Base-by-base conservation (phyloP, 129 eudicot species). In the Oenanthe sinensis region DNA sequence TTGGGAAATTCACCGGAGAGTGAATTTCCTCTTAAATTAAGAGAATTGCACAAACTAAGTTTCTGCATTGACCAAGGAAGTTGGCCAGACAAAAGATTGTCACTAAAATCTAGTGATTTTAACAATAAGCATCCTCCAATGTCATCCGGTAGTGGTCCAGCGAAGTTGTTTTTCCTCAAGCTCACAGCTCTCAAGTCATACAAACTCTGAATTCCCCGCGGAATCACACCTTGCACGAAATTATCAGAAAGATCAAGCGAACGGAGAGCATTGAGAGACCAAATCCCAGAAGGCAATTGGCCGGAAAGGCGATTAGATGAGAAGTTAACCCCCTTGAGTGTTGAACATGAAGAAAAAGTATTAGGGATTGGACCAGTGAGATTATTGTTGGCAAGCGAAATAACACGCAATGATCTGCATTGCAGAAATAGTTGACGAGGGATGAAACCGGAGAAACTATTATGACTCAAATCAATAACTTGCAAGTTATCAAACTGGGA, bases 301-400 rank as follows among this genome's bases (percentile, higher is more conserved):
- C 97, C 97, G 47, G 96, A 90, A 44, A 91, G 85, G 52, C 76
- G 84, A 78, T 95, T 95, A 6, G 90, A 83, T 0, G 96, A 90
- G 47, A 95, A 78, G 81, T 95, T 86, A 65, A 91, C 80, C 33
- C 78, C 83, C 75, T 85, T 85, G 43, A 91, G 78, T 45, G 87
- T 81, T 62, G 84, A 81, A 75, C 98, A 95, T 4, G 97, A 88
- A 39, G 77, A 71, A 58, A 95, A 74, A 71, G 97, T 85, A 47
- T 80, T 54, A 26, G 97, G 98, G 68, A 95, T 79, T 40, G 72
- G 50, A 58, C 97, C 98, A 7, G 91, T 85, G 48, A 95, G 87
- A 76, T 82, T 81, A 80, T 95, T 95, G 12, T 79, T 82, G 33
- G 93, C 89, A 30, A 95, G 84, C 0, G 92, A 87, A 81, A 95